Evolutionary conservation across 345 rosid genomes (phyloP).

Genomic region (Populus euphratica): DNA sequence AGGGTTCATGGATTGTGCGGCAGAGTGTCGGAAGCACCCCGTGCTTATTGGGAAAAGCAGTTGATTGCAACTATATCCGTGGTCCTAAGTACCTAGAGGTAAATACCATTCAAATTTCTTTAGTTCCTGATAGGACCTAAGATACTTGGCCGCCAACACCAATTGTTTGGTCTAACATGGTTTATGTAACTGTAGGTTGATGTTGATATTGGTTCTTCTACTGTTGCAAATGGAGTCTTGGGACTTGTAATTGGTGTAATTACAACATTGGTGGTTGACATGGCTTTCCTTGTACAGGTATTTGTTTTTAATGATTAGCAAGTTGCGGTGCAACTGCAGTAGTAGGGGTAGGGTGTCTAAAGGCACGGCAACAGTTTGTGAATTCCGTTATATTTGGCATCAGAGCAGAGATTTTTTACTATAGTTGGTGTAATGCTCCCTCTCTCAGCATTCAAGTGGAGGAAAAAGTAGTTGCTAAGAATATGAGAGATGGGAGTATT

Average conservation of each 20-base stretch:
- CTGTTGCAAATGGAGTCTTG: slow-evolving; percentile 97
- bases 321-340: no score
- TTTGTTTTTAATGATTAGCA: neutral
- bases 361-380: no score
- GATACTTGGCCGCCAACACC: neutral
- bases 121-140: neutral
- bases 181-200: slow-evolving; percentile 54
- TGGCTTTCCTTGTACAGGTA: slow-evolving; percentile 99
- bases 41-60: slow-evolving; percentile 91
- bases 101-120: slow-evolving; percentile 13
- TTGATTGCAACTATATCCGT: slow-evolving; percentile 92
- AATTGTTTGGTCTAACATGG: slow-evolving; percentile 9
- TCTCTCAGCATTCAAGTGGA: no score
- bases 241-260: slow-evolving; percentile 97
- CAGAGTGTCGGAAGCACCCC: slow-evolving; percentile 99
- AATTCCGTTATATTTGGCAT: no score
- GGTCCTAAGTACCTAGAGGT: slow-evolving; percentile 83
- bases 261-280: slow-evolving; percentile 86
- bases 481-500: no score
- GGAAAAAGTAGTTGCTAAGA: no score
- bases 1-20: slow-evolving; percentile 99
- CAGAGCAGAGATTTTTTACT: no score
- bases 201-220: slow-evolving; percentile 94
- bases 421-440: no score
- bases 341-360: no score